A percentile compares a stretch with the other conserved stretches of the same genome.
Evolutionary conservation across 495 filamentous ascomycete genomes (phyloP).

Genomic region (Cairneyella variabilis): DNA sequence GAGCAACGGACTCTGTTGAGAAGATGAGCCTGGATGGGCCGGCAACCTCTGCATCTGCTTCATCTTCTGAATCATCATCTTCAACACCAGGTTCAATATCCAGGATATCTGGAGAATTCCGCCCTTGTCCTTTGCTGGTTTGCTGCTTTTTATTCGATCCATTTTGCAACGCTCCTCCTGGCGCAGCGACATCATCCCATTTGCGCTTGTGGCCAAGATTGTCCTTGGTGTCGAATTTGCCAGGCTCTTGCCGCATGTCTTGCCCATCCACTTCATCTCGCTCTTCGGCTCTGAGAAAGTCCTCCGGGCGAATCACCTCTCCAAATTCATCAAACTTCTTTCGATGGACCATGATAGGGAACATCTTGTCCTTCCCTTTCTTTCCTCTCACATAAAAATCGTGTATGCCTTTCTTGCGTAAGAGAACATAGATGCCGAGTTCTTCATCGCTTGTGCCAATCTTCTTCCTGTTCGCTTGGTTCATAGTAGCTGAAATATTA

Average conservation of each 20-base stretch:
- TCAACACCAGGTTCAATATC: conserved; percentile 31
- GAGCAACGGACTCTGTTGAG: conserved; percentile 51
- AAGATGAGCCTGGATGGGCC: conserved; percentile 74
- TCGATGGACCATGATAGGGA: conserved; percentile 76
- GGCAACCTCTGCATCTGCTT: conserved; percentile 48
- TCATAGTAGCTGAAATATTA: conserved; percentile 78
- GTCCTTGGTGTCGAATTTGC: conserved; percentile 46
- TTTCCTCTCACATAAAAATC: conserved; percentile 93
- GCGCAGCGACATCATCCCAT: conserved; percentile 69
- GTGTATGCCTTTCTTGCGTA: conserved; percentile 82
- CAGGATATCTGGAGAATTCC: conserved; percentile 7
- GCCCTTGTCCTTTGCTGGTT: conserved; percentile 6
- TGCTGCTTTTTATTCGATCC: conserved; percentile 42
- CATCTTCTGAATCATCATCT: conserved; percentile 52
- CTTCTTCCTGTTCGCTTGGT: conserved; percentile 76
- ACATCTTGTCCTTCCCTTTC: conserved; percentile 90
- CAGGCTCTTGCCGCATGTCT: conserved; percentile 40
- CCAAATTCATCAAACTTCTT: conserved; percentile 87
- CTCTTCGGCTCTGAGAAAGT: conserved; percentile 92
- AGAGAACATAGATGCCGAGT: conserved; percentile 81
- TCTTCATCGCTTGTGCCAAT: conserved; percentile 79
- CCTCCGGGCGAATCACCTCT: conserved; percentile 87
- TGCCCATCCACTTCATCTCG: conserved; percentile 73
- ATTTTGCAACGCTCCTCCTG: conserved; percentile 32
- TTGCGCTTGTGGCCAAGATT: conserved; percentile 88